phyloP scores from a whole-genome alignment of 805 yeast species.

The Ogataea wickerhamii region DNA sequence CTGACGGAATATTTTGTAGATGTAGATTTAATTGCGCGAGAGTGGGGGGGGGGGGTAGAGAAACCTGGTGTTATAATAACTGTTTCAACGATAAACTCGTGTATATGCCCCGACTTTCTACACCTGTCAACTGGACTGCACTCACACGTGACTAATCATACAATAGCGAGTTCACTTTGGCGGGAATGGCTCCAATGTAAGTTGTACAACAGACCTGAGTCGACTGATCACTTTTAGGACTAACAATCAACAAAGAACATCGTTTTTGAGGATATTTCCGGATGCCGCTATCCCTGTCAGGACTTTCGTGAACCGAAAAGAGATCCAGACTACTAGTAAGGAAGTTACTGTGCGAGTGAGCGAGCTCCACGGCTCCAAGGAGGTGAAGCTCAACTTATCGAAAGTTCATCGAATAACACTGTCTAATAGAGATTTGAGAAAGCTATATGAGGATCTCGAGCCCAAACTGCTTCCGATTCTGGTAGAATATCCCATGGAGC shows the following conservation, averaged over 20 bases:
- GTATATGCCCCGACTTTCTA: no score
- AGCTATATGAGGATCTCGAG: slow-evolving; percentile 19
- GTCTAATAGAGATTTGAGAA: slow-evolving; percentile 24
- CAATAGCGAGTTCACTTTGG: no score
- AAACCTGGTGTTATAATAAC: no score
- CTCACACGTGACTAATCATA: no score
- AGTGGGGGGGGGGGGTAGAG: no score
- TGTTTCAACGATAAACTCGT: no score
- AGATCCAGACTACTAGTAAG: slow-evolving; percentile 19
- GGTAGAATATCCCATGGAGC: slow-evolving; percentile 21
- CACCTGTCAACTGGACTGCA: no score
- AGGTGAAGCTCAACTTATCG: slow-evolving; percentile 13
- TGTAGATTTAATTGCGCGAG: no score
- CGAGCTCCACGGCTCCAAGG: not conserved
- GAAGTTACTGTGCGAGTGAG: slow-evolving; percentile 10
- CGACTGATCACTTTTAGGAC: no score
- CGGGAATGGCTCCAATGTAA: slow-evolving; percentile 25
- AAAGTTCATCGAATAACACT: slow-evolving; percentile 22
- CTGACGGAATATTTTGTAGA: no score
- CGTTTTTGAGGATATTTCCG: slow-evolving; percentile 19
- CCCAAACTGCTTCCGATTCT: slow-evolving; percentile 18
- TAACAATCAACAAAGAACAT: slow-evolving; percentile 12
- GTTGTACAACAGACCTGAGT: no score
- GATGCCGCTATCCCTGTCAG: slow-evolving; percentile 21
- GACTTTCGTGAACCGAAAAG: slow-evolving; percentile 25